Evolutionary conservation across 805 yeast genomes (phyloP).

Genomic region (Saccharomycopsis amapae): DNA sequence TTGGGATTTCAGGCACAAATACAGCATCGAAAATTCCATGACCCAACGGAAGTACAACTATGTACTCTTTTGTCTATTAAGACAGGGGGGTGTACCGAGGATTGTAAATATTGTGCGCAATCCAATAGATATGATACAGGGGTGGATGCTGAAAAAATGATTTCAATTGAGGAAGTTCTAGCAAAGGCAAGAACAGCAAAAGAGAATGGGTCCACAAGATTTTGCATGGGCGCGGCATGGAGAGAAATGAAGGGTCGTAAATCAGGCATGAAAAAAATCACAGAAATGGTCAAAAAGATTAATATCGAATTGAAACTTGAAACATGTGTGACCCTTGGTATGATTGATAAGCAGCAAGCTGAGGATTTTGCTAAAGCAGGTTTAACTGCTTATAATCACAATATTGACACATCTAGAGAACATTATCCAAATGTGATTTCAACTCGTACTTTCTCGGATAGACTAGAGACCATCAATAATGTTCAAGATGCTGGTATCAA

Average conservation of each 20-base stretch:
- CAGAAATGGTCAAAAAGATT: constrained; percentile 57
- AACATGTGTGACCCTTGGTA: constrained; percentile 74
- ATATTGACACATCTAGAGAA: constrained; percentile 72
- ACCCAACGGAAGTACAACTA: constrained; percentile 63
- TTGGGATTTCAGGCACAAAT: constrained; percentile 53
- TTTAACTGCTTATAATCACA: constrained; percentile 75
- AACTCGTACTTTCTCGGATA: constrained; percentile 64
- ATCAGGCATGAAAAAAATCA: constrained; percentile 53
- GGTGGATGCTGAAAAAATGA: constrained; percentile 58
- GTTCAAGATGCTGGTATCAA: constrained; percentile 57
- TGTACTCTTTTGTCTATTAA: constrained; percentile 72
- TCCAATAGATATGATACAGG: constrained; percentile 65
- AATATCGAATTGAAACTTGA: constrained; percentile 66
- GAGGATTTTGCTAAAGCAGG: constrained; percentile 56
- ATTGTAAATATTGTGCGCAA: constrained; percentile 77
- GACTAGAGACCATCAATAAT: constrained; percentile 56
- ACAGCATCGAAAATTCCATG: constrained; percentile 61
- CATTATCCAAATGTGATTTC: constrained; percentile 68
- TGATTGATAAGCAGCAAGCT: constrained; percentile 64
- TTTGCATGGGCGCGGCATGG: constrained; percentile 88
- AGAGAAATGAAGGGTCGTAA: constrained; percentile 77
- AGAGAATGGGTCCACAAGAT: constrained; percentile 64
- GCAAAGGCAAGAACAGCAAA: constrained; percentile 60
- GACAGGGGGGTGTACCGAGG: constrained; percentile 78
- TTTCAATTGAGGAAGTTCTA: constrained; percentile 54